Base-by-base conservation (phyloP, 1,139 yeast species). In the Nakaseomyces uthaithaninus region DNA sequence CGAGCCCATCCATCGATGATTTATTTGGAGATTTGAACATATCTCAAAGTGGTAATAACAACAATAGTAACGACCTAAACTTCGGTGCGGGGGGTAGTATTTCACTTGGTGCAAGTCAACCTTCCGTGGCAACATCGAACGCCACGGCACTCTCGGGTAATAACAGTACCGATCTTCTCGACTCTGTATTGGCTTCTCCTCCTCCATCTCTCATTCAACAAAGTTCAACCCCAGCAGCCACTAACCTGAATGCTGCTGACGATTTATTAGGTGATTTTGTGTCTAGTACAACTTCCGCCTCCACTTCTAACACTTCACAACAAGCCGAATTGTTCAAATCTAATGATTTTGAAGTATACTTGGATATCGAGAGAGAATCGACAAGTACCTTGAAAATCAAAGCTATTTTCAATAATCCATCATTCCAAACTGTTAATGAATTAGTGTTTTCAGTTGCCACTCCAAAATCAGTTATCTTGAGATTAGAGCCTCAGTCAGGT, bases 391-490 rank as follows among this genome's bases (percentile, higher is more conserved):
- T 71, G 6, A 59, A 64, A 24, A 66, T 75, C 27, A 75, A 75
- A 9, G 71, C 71, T 2, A 45, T 49, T 36, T 69, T 73, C 47
- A 60, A 76, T 10, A 77, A 74, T 54, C 55, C 63, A 46, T 66
- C 57, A 45, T 64, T 63, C 51, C 68, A 68, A 44, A 69, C 69
- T 49, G 68, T 75, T 43, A 63, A 68, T 40, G 69, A 72, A 44
- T 62, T 89, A 38, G 75, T 75, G 52, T 78, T 85, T 55, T 71
- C 81, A 58, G 65, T 86, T 41, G 96, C 97, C 0, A 94, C 82
- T 26, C 93, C 96, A 37, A 84, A 82, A 57, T 60, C 73, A 17
- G 76, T 83, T 55, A 72, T 71, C 43, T 69, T 89, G 49, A 69
- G 68, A 37, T 71, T 89, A 63, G 69, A 74, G 43, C 80, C 94